Base-by-base conservation (phyloP, 768 basidiomycete species). In the Phlegmacium glaucopus region DNA sequence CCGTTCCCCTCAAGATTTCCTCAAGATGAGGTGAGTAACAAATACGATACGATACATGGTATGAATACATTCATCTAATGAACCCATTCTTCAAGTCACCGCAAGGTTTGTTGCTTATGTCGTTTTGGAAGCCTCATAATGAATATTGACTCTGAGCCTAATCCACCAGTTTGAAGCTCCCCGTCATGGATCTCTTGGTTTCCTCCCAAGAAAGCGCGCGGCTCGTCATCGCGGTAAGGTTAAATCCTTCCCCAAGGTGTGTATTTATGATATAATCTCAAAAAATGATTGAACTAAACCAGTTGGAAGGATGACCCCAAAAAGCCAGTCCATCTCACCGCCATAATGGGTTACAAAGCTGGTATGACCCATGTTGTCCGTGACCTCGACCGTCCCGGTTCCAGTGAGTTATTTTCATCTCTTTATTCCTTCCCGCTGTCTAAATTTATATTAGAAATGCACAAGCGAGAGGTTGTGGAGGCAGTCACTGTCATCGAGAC, bases 291-390 rank as follows among this genome's bases (percentile, higher is more conserved):
- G 29, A n/a, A 26, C 50, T 63, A 12, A 51, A 30, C 45, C 11
- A 25, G 47, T 26, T 39, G 25, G 16, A 38, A 96, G 95, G 96
- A 99, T 84, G 95, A 99, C 79, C 84, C 94, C 74, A 97, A 94
- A 80, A 96, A 96, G 73, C 93, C 91, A 48, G 93, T 95, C 51
- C 96, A 99, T 76, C 80, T 99, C 73, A 99, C 96, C 62, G 96
- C 96, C 58, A 77, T 88, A 67, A 83, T 99, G 85, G 96, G 95
- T 60, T 99, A 97, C 87, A 99, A 99, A 83, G 96, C 96, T 56
- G 96, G 96, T 61, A 98, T 98, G 95, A 97, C 94, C 72, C 96
- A 99, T 68, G 82, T 99, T 61, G 94, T 99, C 53, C 90, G 96
- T 65, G 96, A 99, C 66, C 90, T 98, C 62, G 96, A 98, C 76